Percentiles rank a stretch among this genome's conserved stretches.
These are phyloP conservation scores for Setaria italica DNA, from an alignment of 202 grass and related monocot species.

Conservation along the genomic window DNA sequence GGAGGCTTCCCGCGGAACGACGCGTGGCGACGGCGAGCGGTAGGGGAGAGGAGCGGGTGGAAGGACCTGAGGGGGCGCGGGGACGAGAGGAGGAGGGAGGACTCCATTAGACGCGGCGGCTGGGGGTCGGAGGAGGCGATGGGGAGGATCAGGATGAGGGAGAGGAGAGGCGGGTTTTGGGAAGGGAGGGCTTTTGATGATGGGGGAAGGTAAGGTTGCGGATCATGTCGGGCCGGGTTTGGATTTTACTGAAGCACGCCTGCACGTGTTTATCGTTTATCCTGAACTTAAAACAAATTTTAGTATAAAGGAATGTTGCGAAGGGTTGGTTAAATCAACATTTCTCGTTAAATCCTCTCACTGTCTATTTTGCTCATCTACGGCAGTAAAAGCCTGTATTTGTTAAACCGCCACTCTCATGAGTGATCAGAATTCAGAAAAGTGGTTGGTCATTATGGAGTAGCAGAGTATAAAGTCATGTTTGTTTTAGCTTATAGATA, in stretches of 20 bases:
- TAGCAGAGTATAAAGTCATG: no score
- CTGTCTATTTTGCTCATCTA: no score
- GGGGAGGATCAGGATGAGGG: neutral
- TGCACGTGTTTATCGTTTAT: no score
- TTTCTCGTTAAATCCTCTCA: no score
- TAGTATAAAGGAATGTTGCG: no score
- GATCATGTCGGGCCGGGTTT: constrained; percentile 32
- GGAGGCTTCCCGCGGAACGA: constrained; percentile 32
- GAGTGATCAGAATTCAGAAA: no score
- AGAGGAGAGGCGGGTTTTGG: neutral
- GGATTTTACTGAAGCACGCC: neutral
- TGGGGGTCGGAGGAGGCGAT: neutral
- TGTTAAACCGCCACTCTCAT: no score
- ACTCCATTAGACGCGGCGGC: constrained; percentile 59
- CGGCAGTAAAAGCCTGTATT: no score
- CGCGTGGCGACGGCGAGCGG: constrained; percentile 33
- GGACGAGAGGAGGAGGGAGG: constrained; percentile 52
- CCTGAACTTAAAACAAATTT: no score
- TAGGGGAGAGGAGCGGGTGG: constrained; percentile 8
- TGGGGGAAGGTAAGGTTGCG: constrained; percentile 12
- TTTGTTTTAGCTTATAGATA: no score
- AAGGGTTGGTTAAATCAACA: no score
- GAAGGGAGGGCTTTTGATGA: constrained; percentile 28
- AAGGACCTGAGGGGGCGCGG: constrained; percentile 35
- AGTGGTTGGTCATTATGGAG: no score